Conservation (phyloP, 192 early-diverging fungal species). For the Backusella mclennaniae region DNA sequence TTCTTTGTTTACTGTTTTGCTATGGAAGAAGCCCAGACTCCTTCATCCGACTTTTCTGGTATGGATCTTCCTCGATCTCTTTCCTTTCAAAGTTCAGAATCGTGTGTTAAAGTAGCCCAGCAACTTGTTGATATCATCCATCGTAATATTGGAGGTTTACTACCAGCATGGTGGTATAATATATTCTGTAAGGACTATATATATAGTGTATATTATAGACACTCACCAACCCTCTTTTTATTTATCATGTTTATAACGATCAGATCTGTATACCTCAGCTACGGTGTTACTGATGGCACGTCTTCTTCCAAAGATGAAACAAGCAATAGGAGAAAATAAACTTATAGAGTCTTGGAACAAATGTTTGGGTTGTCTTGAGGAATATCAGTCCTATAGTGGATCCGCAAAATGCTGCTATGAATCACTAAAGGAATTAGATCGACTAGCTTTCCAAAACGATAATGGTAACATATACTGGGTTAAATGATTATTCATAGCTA, state of each 20-base stretch:
- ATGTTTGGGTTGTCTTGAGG: conserved; percentile 10
- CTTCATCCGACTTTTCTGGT: neutral
- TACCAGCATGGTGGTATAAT: conserved; percentile 20
- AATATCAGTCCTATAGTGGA: conserved; percentile 12
- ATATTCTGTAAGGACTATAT: neutral
- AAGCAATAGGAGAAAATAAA: conserved; percentile 7
- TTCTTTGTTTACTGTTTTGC: conserved; percentile 20
- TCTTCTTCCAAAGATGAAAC: conserved; percentile 15
- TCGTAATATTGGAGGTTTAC: conserved; percentile 6
- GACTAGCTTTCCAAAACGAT: conserved; percentile 14
- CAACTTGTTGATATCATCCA: conserved; percentile 12
- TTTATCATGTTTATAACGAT: neutral
- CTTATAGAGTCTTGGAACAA: conserved; percentile 13
- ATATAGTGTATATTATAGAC: neutral
- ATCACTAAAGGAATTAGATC: conserved; percentile 12
- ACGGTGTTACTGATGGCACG: conserved; percentile 20
- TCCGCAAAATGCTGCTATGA: conserved; percentile 16
- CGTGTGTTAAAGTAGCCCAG: conserved; percentile 6
- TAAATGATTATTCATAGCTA: neutral
- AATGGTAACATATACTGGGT: neutral
- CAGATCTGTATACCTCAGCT: conserved; percentile 18
- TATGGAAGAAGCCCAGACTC: conserved; percentile 11
- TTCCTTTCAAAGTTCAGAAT: conserved; percentile 16
- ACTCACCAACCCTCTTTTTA: neutral
- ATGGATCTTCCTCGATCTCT: conserved; percentile 12